phyloP scores from a whole-genome alignment of 2,329 filamentous ascomycete genomes.

The Pestalotiopsis sp. region DNA sequence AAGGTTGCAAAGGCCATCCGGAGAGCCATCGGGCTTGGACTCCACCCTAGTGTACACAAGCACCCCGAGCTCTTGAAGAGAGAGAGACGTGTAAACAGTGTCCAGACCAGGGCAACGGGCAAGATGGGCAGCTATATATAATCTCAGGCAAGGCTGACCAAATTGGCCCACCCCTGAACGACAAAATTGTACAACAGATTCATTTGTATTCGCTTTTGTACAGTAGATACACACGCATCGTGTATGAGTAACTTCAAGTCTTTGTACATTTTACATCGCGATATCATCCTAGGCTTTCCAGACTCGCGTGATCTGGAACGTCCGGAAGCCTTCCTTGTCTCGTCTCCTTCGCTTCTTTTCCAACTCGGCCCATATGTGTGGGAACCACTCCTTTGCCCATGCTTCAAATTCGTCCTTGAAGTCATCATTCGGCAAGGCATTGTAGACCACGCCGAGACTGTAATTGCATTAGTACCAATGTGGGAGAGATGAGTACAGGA shows the following conservation, averaged over 20 bases:
- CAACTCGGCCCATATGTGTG: slow-evolving; percentile 70
- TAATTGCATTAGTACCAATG: background rate
- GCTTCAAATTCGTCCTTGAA: slow-evolving; percentile 71
- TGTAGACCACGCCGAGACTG: slow-evolving; percentile 77
- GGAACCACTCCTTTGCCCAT: slow-evolving; percentile 73
- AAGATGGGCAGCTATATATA: slow-evolving; percentile 17
- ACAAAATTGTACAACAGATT: slow-evolving; percentile 39
- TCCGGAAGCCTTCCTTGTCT: slow-evolving; percentile 46
- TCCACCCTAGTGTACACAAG: slow-evolving; percentile 88
- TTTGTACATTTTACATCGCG: slow-evolving; percentile 28
- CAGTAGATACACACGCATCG: slow-evolving; percentile 24
- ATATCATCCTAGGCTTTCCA: slow-evolving; percentile 46
- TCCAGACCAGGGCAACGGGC: background rate
- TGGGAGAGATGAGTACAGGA: background rate
- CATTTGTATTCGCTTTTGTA: slow-evolving; percentile 31
- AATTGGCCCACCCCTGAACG: slow-evolving; percentile 18
- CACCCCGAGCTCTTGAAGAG: slow-evolving; percentile 76
- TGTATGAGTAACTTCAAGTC: slow-evolving; percentile 24
- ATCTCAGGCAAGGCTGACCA: background rate
- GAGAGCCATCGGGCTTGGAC: slow-evolving; percentile 82
- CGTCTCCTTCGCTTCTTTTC: slow-evolving; percentile 52
- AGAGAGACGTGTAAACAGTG: background rate
- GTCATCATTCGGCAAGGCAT: slow-evolving; percentile 67
- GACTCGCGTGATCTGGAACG: slow-evolving; percentile 52
- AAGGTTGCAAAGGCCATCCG: slow-evolving; percentile 92